phyloP scores from a whole-genome alignment of 2,329 filamentous ascomycete genomes.

The Diaporthe ilicicola region DNA sequence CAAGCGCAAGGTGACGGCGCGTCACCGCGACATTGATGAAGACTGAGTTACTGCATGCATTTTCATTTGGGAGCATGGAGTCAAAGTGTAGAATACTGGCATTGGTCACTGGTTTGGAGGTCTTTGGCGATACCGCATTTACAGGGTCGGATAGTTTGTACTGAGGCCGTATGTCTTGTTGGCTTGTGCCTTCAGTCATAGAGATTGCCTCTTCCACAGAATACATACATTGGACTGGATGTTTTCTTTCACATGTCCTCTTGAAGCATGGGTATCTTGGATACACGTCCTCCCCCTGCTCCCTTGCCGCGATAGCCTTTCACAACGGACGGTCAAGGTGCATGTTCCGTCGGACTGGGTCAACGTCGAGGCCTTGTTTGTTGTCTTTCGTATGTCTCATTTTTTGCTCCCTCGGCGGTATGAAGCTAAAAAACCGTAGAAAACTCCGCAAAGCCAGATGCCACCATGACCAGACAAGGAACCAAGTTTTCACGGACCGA shows the following conservation, averaged over 20 bases:
- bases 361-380: conserved; percentile 7
- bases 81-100: conserved; percentile 26
- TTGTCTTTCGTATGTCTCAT: conserved; percentile 32
- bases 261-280: conserved; percentile 19
- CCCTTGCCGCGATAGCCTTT: conserved; percentile 5
- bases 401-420: conserved; percentile 43
- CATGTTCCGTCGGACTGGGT: not conserved
- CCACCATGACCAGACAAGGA: conserved; percentile 49
- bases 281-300: conserved; percentile 18
- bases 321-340: conserved; percentile 1
- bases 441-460: conserved; percentile 55
- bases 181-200: conserved; percentile 25
- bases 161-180: conserved; percentile 4
- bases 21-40: conserved; percentile 72
- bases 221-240: conserved; percentile 18
- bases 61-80: conserved; percentile 32
- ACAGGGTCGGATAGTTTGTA: conserved; percentile 26
- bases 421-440: conserved; percentile 54
- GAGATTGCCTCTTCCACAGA: conserved; percentile 14
- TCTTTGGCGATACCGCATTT: conserved; percentile 28
- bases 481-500: conserved; percentile 36
- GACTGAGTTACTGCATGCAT: conserved; percentile 52
- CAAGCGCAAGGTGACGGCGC: conserved; percentile 75
- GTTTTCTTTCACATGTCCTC: not conserved
- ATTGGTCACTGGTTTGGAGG: conserved; percentile 29